Base-by-base conservation (phyloP, 208 protist species). In the Leishmania guyanensis region DNA sequence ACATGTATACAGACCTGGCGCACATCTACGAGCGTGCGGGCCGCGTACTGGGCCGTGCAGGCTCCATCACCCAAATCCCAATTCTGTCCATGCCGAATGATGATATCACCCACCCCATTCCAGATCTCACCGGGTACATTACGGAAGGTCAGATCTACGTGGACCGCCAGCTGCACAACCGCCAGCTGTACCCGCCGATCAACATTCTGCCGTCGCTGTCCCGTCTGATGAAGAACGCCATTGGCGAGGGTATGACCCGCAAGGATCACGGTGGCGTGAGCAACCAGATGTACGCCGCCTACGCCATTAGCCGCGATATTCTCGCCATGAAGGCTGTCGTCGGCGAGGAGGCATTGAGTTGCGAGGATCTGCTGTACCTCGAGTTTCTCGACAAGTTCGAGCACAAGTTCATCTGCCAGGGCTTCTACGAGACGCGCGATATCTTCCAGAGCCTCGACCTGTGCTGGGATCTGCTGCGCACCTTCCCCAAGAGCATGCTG, bases 71-170 rank as follows among this genome's bases (percentile, higher is more conserved):
- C 33, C 99, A 99, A 93, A 99, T 99, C 85, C 99, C 99, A 48
- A 99, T 99, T 89, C 91, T 99, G 33, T 99, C 99, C 26, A 99
- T 99, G 99, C 99, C 99, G 75, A 99, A 99, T 91, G 99, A 99
- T 79, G 99, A 99, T 89, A 99, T 99, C 90, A 99, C 99, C 50
- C 99, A 99, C 87, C 99, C 99, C 66, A 99, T 99, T 90, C 99
- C 99, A 54, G 99, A 99, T 94, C 92, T 99, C 16, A 99, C 99
- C 17, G 99, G 99, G 43, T 99, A 99, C 93, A 99, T 99, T 88
- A 99, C 99, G 33, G 98, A 99, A 86, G 99, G 99, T 36, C 99
- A 99, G 91, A 99, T 99, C 80, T 99, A 99, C 96, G 94, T 99
- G 73, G 99, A 99, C 86, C 94, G 99, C 60, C 98, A 99, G 88